Percentiles rank a stretch among this genome's conserved stretches.
phyloP scores from a whole-genome alignment of 192 early-diverging fungal species.

The Coemansia sp. region DNA sequence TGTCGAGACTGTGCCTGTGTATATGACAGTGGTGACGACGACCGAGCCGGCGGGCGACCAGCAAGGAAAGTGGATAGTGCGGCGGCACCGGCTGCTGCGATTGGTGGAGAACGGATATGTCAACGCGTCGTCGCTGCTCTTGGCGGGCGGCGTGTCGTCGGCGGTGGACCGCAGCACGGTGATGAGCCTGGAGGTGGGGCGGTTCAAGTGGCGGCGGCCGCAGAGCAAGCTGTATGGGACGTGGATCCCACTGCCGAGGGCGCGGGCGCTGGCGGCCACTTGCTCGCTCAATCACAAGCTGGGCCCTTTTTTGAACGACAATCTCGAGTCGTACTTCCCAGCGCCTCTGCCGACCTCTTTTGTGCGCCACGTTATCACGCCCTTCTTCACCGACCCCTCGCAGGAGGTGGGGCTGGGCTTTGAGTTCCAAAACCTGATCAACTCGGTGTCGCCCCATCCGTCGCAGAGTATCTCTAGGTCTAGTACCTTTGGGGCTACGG shows the following conservation, averaged over 20 bases:
- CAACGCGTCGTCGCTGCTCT: conserved; percentile 79
- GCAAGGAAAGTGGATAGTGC: conserved; percentile 45
- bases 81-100: conserved; percentile 70
- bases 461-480: conserved; percentile 40
- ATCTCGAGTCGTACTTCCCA: conserved; percentile 65
- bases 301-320: conserved; percentile 75
- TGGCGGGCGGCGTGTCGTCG: conserved; percentile 83
- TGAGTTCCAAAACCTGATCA: conserved; percentile 43
- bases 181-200: conserved; percentile 78
- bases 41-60: conserved; percentile 39
- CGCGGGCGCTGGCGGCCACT: conserved; percentile 77
- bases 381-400: conserved; percentile 33
- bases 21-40: conserved; percentile 53
- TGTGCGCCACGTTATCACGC: conserved; percentile 52
- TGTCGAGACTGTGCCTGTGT: conserved; percentile 54
- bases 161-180: conserved; percentile 83
- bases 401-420: conserved; percentile 30
- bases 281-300: conserved; percentile 76
- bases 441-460: conserved; percentile 17
- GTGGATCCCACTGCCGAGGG: conserved; percentile 89
- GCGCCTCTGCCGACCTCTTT: conserved; percentile 59
- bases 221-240: conserved; percentile 77
- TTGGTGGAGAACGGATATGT: conserved; percentile 82
- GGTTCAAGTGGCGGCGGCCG: conserved; percentile 71
- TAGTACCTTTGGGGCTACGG: conserved; percentile 50